phyloP scores from a whole-genome alignment of 1,139 yeast species.

The Diutina pseudorugosa region DNA sequence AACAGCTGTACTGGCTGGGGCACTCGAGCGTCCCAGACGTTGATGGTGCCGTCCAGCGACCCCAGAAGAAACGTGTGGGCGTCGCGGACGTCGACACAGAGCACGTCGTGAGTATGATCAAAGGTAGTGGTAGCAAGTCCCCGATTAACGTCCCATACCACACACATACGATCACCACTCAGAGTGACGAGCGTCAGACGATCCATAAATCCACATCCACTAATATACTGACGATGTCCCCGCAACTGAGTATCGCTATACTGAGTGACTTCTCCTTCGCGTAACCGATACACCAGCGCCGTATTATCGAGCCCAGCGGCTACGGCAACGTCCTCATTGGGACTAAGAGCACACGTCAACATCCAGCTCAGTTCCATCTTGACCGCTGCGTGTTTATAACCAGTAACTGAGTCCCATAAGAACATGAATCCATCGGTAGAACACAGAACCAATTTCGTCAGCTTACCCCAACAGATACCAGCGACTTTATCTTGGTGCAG shows the following conservation, averaged over 20 bases:
- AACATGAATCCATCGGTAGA: slow-evolving; percentile 83
- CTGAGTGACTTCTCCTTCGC: slow-evolving; percentile 10
- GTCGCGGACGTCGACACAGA: slow-evolving; percentile 28
- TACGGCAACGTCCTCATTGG: slow-evolving; percentile 58
- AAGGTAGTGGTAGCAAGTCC: slow-evolving; percentile 45
- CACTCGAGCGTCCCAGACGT: slow-evolving; percentile 57
- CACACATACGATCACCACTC: slow-evolving; percentile 77
- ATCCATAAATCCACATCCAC: slow-evolving; percentile 54
- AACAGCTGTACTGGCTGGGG: slow-evolving; percentile 48
- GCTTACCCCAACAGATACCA: slow-evolving; percentile 55
- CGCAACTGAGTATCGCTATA: background rate
- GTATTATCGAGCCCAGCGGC: slow-evolving; percentile 70
- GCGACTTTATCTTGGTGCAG: slow-evolving; percentile 75
- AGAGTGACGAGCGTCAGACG: slow-evolving; percentile 49
- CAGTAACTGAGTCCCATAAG: slow-evolving; percentile 73
- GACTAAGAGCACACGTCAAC: slow-evolving; percentile 61
- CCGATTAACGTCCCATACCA: slow-evolving; percentile 66
- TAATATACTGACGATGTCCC: slow-evolving; percentile 33
- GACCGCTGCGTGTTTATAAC: slow-evolving; percentile 61
- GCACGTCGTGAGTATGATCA: slow-evolving; percentile 77
- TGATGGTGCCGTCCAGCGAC: slow-evolving; percentile 63
- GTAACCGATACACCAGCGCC: slow-evolving; percentile 54
- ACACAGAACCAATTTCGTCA: slow-evolving; percentile 50
- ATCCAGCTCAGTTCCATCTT: slow-evolving; percentile 69
- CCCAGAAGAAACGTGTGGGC: slow-evolving; percentile 44